These are phyloP conservation scores for Tylopilus intermedius DNA, from an alignment of 768 basidiomycete genomes.

Conservation along the genomic window DNA sequence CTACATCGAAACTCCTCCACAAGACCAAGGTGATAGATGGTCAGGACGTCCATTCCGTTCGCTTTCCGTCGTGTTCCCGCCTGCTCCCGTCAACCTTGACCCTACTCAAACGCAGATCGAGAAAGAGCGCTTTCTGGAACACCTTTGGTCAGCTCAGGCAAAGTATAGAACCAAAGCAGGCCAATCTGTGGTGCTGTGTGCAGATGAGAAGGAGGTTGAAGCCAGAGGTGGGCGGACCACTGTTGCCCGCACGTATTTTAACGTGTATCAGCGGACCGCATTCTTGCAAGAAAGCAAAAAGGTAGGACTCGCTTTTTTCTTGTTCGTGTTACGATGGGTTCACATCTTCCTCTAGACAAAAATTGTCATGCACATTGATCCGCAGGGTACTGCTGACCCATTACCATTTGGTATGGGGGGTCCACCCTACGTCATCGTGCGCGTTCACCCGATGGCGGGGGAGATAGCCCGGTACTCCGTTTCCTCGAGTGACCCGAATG, in stretches of 20 bases:
- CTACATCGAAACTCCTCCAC: slow-evolving; percentile 77
- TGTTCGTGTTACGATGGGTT: slow-evolving; percentile 4
- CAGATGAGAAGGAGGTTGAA: slow-evolving; percentile 76
- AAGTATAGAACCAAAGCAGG: slow-evolving; percentile 67
- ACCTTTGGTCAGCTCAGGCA: slow-evolving; percentile 86
- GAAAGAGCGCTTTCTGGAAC: slow-evolving; percentile 81
- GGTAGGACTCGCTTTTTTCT: slow-evolving; percentile 37
- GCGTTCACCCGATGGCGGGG: slow-evolving; percentile 79
- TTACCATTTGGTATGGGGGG: slow-evolving; percentile 67
- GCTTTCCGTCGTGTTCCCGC: slow-evolving; percentile 72
- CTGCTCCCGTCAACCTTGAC: slow-evolving; percentile 60
- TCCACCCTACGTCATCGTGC: slow-evolving; percentile 74
- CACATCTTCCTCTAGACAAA: slow-evolving; percentile 55
- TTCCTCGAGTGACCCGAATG: slow-evolving; percentile 65
- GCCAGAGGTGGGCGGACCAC: slow-evolving; percentile 55
- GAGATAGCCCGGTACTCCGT: slow-evolving; percentile 78
- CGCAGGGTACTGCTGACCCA: slow-evolving; percentile 66
- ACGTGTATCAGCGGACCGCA: slow-evolving; percentile 78
- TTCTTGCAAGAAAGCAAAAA: slow-evolving; percentile 77
- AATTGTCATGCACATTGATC: slow-evolving; percentile 83
- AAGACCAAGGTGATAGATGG: slow-evolving; percentile 84
- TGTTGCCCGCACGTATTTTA: slow-evolving; percentile 78
- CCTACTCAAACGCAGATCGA: slow-evolving; percentile 58
- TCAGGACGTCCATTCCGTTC: slow-evolving; percentile 80
- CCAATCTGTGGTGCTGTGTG: slow-evolving; percentile 66